phyloP scores from a whole-genome alignment of 805 yeast species.

The Lipomyces spencermartinsiae region DNA sequence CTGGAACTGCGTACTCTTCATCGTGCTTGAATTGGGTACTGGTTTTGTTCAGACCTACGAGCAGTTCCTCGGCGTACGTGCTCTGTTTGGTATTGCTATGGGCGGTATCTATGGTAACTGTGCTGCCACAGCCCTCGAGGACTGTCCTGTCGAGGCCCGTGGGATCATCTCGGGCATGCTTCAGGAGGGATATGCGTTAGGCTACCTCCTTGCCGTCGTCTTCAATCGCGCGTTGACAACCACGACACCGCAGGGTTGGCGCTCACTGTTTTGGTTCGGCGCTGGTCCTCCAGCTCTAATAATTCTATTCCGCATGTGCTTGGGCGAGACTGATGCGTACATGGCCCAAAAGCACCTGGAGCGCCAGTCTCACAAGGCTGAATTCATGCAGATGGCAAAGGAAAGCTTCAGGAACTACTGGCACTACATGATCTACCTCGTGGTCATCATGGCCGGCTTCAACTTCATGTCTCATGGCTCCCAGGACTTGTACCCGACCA shows the following conservation, averaged over 20 bases:
- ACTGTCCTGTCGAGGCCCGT: conserved; percentile 63
- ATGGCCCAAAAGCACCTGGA: conserved; percentile 25
- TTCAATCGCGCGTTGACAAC: conserved; percentile 63
- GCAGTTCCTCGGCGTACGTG: conserved; percentile 67
- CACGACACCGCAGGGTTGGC: conserved; percentile 63
- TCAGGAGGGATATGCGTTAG: conserved; percentile 82
- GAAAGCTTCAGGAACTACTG: conserved; percentile 58
- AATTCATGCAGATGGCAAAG: conserved; percentile 44
- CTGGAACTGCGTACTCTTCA: conserved; percentile 57
- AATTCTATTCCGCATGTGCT: conserved; percentile 60
- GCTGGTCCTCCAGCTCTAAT: conserved; percentile 70
- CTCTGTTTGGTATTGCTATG: conserved; percentile 72
- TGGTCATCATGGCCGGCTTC: conserved; percentile 70
- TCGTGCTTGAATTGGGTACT: conserved; percentile 66
- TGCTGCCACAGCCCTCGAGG: conserved; percentile 70
- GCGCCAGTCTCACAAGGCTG: conserved; percentile 2
- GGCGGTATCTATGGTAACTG: conserved; percentile 74
- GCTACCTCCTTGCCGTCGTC: conserved; percentile 68
- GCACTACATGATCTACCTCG: conserved; percentile 63
- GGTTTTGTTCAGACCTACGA: conserved; percentile 66
- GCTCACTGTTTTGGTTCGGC: conserved; percentile 75
- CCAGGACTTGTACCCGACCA: conserved; percentile 74
- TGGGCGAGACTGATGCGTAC: conserved; percentile 62
- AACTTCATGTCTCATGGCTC: conserved; percentile 78
- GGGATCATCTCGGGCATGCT: conserved; percentile 71